These are phyloP conservation scores for Dendryphion nanum DNA, from an alignment of 2,329 filamentous ascomycete species.

Conservation along the genomic window DNA sequence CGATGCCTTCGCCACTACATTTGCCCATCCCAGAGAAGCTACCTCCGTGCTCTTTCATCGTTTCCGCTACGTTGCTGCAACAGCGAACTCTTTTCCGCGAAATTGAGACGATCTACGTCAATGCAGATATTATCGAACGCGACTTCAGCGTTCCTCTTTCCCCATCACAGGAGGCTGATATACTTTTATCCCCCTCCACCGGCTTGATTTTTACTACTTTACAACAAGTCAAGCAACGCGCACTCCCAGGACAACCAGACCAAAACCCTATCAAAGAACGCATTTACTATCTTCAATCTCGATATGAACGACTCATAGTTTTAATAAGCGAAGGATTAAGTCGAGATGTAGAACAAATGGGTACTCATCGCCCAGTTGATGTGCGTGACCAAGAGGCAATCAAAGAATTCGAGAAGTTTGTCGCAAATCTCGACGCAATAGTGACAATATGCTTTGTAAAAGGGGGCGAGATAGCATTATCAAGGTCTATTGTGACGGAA, in stretches of 20 bases:
- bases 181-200: constrained; percentile 66
- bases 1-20: too few species aligned
- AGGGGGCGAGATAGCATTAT: constrained; percentile 43
- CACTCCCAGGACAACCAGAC: constrained; percentile 60
- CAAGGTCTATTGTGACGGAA: constrained; percentile 28
- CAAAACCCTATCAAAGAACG: constrained; percentile 50
- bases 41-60: constrained; percentile 46
- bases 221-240: constrained; percentile 69
- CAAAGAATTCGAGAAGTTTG: constrained; percentile 53
- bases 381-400: constrained; percentile 47
- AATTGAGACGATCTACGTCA: constrained; percentile 51
- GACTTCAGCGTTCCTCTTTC: constrained; percentile 48
- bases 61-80: constrained; percentile 50
- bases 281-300: constrained; percentile 52
- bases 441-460: constrained; percentile 39
- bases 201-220: constrained; percentile 71
- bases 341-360: constrained; percentile 21
- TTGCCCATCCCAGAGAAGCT: constrained; percentile 14
- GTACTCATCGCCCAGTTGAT: constrained; percentile 23
- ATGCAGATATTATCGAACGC: constrained; percentile 58
- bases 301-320: constrained; percentile 68
- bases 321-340: constrained; percentile 56
- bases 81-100: constrained; percentile 50
- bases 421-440: constrained; percentile 39
- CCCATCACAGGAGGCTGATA: constrained; percentile 61